Percentiles rank a stretch among this genome's conserved stretches.
Conservation (phyloP, 306 rosid genomes). For the Sicyos edulis region DNA sequence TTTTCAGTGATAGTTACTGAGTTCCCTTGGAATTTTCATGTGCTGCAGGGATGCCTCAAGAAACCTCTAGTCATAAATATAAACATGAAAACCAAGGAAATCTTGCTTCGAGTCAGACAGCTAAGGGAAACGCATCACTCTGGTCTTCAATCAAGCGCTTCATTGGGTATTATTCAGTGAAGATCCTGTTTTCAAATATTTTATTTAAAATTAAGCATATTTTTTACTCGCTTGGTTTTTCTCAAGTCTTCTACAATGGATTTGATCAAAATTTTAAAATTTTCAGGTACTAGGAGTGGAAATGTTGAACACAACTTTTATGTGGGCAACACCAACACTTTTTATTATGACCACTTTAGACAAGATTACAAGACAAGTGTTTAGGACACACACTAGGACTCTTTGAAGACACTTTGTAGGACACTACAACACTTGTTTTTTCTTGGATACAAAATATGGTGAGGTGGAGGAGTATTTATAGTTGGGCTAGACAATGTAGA, state of each 20-base stretch:
- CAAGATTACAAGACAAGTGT: no score
- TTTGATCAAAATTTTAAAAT: background rate
- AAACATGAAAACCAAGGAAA: constrained; percentile 25
- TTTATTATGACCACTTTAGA: no score
- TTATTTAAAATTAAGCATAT: background rate
- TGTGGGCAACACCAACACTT: no score
- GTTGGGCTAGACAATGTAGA: no score
- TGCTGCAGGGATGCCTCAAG: constrained; percentile 38
- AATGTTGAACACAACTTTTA: no score
- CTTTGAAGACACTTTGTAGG: no score
- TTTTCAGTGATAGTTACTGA: constrained; percentile 4
- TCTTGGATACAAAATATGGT: no score
- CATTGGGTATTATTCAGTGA: constrained; percentile 48
- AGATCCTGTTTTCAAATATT: constrained; percentile 3
- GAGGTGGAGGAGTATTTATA: no score
- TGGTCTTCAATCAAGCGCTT: constrained; percentile 59
- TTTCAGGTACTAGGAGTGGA: background rate
- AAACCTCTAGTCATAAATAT: constrained; percentile 29
- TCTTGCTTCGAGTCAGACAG: constrained; percentile 29
- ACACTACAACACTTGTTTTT: no score
- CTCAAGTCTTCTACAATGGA: background rate
- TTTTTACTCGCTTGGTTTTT: background rate
- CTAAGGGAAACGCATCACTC: constrained; percentile 28
- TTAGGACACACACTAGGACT: no score
- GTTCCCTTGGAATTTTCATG: constrained; percentile 3